phyloP scores from a whole-genome alignment of 1,284 basidiomycete genomes.

The Porphyrellus sp. region DNA sequence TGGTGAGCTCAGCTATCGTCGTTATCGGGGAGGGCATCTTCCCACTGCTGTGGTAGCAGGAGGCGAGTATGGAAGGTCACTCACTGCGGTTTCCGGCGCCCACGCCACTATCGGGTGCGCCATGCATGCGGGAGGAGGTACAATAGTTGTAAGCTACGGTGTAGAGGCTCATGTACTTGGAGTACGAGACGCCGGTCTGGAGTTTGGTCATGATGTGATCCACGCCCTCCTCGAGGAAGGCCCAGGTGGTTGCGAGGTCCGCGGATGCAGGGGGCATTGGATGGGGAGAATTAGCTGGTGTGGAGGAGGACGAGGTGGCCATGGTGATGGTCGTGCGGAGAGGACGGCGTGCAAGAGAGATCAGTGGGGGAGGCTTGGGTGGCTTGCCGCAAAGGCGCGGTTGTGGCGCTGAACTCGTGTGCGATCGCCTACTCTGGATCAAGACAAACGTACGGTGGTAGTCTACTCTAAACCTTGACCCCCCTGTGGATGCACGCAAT shows the following conservation, averaged over 20 bases:
- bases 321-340: constrained; percentile 33
- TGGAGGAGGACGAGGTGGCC: constrained; percentile 24
- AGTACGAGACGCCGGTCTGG: constrained; percentile 86
- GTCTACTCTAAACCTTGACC: constrained; percentile 53
- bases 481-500: constrained; percentile 84
- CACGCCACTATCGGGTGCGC: constrained; percentile 45
- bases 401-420: constrained; percentile 28
- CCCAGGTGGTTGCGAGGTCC: constrained; percentile 85
- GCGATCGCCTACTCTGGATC: neutral
- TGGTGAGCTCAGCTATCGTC: constrained; percentile 19
- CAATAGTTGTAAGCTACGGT: constrained; percentile 97
- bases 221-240: constrained; percentile 84
- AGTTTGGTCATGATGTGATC: constrained; percentile 92
- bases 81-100: constrained; percentile 58
- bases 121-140: constrained; percentile 84
- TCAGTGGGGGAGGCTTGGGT: constrained; percentile 6
- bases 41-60: neutral
- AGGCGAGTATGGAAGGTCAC: constrained; percentile 28
- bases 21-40: constrained; percentile 25
- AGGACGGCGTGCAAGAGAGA: constrained; percentile 10
- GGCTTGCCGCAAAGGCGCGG: constrained; percentile 25
- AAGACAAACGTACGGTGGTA: neutral
- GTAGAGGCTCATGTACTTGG: constrained; percentile 91
- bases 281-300: constrained; percentile 17
- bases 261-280: constrained; percentile 63